Evolutionary conservation across 331 rosid species (phyloP).

Genomic region (Rosa hybrid): DNA sequence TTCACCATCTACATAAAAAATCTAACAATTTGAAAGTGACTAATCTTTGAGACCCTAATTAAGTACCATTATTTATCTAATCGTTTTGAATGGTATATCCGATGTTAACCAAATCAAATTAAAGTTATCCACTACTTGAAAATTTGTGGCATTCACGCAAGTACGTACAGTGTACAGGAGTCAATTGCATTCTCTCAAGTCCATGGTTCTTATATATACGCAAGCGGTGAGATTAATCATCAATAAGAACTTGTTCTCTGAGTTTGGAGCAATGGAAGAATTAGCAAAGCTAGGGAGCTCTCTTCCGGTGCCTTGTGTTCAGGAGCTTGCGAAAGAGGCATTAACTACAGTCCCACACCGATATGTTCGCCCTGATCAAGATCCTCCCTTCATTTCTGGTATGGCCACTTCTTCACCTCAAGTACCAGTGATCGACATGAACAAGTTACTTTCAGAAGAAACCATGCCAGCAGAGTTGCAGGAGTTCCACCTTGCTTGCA

Average conservation of each 20-base stretch:
- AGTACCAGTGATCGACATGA: constrained; percentile 27
- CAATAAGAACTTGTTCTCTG: background rate
- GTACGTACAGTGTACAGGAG: no score
- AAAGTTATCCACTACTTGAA: background rate
- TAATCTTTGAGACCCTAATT: no score
- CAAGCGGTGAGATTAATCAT: background rate
- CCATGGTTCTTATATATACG: background rate
- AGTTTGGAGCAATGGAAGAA: background rate
- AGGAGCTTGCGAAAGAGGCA: constrained; percentile 31
- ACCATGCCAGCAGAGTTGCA: constrained; percentile 21
- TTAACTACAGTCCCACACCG: constrained; percentile 21
- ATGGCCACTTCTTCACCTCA: background rate
- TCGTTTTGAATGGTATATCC: no score
- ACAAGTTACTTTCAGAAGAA: constrained; percentile 23
- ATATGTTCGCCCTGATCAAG: constrained; percentile 31
- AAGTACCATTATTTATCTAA: no score
- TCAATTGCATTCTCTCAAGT: no score
- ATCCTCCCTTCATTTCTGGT: constrained; percentile 14
- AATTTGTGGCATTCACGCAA: background rate
- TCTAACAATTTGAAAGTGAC: no score
- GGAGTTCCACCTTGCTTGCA: constrained; percentile 31
- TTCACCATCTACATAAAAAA: no score
- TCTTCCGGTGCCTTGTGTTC: constrained; percentile 29
- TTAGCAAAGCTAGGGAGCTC: background rate
- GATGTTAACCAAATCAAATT: no score